Conservation (phyloP, 2,329 filamentous ascomycete species). For the Ophidiomyces ophidiicola region DNA sequence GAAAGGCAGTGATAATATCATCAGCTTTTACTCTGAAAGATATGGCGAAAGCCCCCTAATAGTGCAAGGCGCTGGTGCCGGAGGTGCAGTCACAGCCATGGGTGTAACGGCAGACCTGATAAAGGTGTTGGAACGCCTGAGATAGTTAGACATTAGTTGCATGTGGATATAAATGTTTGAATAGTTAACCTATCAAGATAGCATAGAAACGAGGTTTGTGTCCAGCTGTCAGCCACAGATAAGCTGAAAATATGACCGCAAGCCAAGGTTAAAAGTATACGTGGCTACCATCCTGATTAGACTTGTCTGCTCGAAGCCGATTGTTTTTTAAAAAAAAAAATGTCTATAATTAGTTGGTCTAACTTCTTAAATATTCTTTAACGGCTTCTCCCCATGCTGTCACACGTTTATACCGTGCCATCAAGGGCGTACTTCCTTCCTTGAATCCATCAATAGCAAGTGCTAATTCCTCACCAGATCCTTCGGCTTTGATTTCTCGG, state of each 20-base stretch:
- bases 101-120: conserved; percentile 88
- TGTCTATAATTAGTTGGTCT: background rate
- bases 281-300: no score
- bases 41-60: conserved; percentile 87
- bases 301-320: background rate
- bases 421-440: conserved; percentile 44
- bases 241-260: no score
- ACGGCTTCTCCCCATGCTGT: conserved; percentile 46
- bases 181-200: no score
- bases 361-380: conserved; percentile 37
- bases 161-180: background rate
- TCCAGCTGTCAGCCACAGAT: no score
- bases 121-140: conserved; percentile 68
- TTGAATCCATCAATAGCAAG: conserved; percentile 48
- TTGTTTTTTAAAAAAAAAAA: background rate
- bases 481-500: conserved; percentile 44
- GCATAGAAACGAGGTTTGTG: no score
- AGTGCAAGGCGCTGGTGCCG: conserved; percentile 86
- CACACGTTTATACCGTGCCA: conserved; percentile 47
- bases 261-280: no score
- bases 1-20: conserved; percentile 97
- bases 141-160: conserved; percentile 25
- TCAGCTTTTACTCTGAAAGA: conserved; percentile 93
- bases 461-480: conserved; percentile 42
- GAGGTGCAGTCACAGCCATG: conserved; percentile 94